Conservation (phyloP, 2,329 filamentous ascomycete species). For the Davidsoniella virescens region DNA sequence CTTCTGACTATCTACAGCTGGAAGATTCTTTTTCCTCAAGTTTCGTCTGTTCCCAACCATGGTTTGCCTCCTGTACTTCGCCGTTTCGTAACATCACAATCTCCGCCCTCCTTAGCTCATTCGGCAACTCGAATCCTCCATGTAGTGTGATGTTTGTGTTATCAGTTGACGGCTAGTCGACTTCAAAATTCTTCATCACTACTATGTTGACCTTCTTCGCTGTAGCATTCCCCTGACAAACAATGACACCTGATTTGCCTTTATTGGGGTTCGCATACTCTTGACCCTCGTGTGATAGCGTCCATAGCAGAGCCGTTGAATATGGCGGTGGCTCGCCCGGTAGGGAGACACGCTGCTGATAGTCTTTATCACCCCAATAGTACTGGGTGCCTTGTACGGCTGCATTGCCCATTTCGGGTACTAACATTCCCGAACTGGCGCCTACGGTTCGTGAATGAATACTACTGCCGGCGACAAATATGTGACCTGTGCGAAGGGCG, state of each 20-base stretch:
- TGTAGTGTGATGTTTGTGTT: constrained; percentile 9
- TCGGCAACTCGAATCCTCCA: constrained; percentile 6
- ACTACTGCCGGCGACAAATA: constrained; percentile 3
- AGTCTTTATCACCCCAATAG: constrained; percentile 3
- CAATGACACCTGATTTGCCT: constrained; percentile 1
- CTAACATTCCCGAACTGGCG: background rate
- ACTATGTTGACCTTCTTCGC: background rate
- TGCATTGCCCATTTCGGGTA: constrained; percentile 1
- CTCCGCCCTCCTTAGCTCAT: constrained; percentile 2
- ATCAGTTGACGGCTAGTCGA: constrained; percentile 8
- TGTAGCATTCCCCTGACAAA: background rate
- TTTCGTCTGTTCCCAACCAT: background rate
- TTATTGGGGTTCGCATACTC: background rate
- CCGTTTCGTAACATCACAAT: constrained; percentile 4
- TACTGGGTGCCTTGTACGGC: constrained; percentile 7
- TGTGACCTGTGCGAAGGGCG: background rate
- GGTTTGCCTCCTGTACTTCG: background rate
- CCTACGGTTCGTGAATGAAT: background rate
- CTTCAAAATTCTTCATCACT: constrained; percentile 10
- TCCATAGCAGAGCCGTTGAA: constrained; percentile 5
- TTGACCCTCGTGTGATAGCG: constrained; percentile 3
- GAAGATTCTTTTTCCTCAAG: background rate
- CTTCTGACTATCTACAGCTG: background rate
- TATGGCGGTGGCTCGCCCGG: background rate
- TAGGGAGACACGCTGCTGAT: background rate